Conservation (phyloP, 352 stramenopile species). For the Globisporangium recalcitrans region DNA sequence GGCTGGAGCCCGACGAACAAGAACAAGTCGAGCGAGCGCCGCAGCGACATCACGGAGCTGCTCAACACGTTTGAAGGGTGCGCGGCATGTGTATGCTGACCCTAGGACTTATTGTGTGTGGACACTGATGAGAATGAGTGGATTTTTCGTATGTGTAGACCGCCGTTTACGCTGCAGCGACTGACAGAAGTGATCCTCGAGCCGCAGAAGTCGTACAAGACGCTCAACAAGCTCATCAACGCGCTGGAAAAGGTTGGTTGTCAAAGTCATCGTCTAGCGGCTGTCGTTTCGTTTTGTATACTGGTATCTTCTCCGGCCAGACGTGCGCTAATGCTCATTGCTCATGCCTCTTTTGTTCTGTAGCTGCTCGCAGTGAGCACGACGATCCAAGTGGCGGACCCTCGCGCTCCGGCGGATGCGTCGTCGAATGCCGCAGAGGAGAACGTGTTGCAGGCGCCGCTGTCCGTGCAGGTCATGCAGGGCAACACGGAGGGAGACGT, state of each 20-base stretch:
- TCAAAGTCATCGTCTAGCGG: too few species aligned
- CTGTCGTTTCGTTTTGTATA: too few species aligned
- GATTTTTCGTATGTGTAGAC: slow-evolving; percentile 18
- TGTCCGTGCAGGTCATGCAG: slow-evolving; percentile 19
- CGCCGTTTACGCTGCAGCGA: slow-evolving; percentile 78
- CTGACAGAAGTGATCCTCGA: slow-evolving; percentile 76
- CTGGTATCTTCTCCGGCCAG: too few species aligned
- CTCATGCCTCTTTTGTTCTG: not conserved
- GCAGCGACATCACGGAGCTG: slow-evolving; percentile 48
- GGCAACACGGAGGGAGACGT: slow-evolving; percentile 28
- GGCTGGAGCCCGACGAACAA: slow-evolving; percentile 51
- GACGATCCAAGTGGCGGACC: slow-evolving; percentile 60
- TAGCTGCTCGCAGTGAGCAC: slow-evolving; percentile 63
- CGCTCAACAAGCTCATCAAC: slow-evolving; percentile 73
- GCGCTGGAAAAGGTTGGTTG: slow-evolving; percentile 64
- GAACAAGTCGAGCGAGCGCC: slow-evolving; percentile 41
- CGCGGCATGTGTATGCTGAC: slow-evolving; percentile 2
- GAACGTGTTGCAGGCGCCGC: slow-evolving; percentile 6
- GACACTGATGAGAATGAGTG: not conserved
- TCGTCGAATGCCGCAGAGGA: not conserved
- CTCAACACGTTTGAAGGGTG: slow-evolving; percentile 60
- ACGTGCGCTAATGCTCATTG: not conserved
- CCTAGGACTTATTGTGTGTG: not conserved
- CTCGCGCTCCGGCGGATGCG: slow-evolving; percentile 20
- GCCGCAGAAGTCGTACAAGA: slow-evolving; percentile 67